Conservation (phyloP, 805 yeast genomes). For the Candida suzukii region DNA sequence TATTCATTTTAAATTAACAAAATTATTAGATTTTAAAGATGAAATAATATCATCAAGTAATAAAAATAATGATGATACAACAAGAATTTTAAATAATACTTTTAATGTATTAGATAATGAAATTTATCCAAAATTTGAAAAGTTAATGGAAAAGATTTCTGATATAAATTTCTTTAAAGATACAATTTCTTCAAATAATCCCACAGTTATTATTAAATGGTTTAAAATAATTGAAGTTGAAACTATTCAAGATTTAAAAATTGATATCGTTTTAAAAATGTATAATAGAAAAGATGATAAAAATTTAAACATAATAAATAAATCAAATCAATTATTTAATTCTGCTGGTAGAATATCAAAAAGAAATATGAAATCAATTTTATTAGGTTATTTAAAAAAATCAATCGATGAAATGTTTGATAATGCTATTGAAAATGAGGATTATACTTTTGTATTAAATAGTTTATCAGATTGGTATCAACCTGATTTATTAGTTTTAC, state of each 20-base stretch:
- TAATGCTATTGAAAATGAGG: conserved; percentile 51
- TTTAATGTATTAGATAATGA: conserved; percentile 39
- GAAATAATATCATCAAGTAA: conserved; percentile 43
- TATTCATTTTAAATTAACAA: conserved; percentile 65
- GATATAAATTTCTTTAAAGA: conserved; percentile 54
- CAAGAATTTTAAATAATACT: conserved; percentile 55
- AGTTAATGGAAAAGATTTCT: conserved; percentile 56
- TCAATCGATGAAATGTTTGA: conserved; percentile 62
- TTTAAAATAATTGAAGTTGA: conserved; percentile 78
- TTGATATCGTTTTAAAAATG: conserved; percentile 20
- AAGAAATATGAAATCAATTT: conserved; percentile 57
- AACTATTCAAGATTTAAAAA: conserved; percentile 66
- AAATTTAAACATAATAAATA: conserved; percentile 5
- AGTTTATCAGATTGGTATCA: conserved; percentile 73
- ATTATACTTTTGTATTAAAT: conserved; percentile 44
- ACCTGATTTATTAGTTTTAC: conserved; percentile 66
- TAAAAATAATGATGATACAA: conserved; percentile 46
- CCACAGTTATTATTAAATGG: conserved; percentile 58
- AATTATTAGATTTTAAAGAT: conserved; percentile 73
- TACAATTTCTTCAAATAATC: conserved; percentile 61
- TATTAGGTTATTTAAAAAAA: conserved; percentile 49
- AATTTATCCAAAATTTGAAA: conserved; percentile 50
- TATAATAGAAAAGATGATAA: conserved; percentile 6
- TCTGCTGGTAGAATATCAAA: conserved; percentile 34
- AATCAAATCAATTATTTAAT: conserved; percentile 22